Base-by-base conservation (phyloP, 2,329 filamentous ascomycete genomes). In the Pyrenophora seminiperda region DNA sequence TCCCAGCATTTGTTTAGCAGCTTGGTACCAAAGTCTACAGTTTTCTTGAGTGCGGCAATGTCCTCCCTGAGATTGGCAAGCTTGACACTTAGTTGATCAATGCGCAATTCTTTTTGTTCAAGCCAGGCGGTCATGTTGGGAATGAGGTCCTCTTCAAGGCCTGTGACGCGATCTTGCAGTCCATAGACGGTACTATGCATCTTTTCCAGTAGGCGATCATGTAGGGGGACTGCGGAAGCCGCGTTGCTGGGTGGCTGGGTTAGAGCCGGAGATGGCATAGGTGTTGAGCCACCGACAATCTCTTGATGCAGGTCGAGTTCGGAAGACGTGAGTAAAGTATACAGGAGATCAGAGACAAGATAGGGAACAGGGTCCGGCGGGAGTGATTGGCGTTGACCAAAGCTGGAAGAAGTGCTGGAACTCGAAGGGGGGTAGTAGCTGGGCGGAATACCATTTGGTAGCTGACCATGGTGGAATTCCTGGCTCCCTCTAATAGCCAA, bases 141-240 rank as follows among this genome's bases (percentile, higher is more conserved):
- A 3, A 65, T 29, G 13, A 61, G 51, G n/a, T 40, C 36, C 7
- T 55, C 50, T 52, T 63, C 61, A 19, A 57, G 47, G 31, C 56
- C 46, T 3, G 33, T 30, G 38, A 46, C n/a, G 31, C 49, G 47
- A 19, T 56, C 49, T 36, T 52, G 55, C 1, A 62, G 49, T 15
- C 44, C 18, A 24, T 54, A 37, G 29, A 61, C 22, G 4, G 17
- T 29, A 11, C 17, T 29, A 32, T 60, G 50, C 3, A 66, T 50
- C 9, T 52, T 52, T 11, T n/a, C 36, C n/a, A 62, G 50, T 1
- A 64, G 56, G 30, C 43, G 47, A 3, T 41, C 37, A 40, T 58
- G 56, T 24, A 40, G n/a, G 11, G 34, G 36, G 10, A 27, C 36
- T n/a, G 22, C 14, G 11, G 39, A 37, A 14, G 39, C 30, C 4